Conservation (phyloP, 2,329 filamentous ascomycete genomes). For the Catunica adiposa region DNA sequence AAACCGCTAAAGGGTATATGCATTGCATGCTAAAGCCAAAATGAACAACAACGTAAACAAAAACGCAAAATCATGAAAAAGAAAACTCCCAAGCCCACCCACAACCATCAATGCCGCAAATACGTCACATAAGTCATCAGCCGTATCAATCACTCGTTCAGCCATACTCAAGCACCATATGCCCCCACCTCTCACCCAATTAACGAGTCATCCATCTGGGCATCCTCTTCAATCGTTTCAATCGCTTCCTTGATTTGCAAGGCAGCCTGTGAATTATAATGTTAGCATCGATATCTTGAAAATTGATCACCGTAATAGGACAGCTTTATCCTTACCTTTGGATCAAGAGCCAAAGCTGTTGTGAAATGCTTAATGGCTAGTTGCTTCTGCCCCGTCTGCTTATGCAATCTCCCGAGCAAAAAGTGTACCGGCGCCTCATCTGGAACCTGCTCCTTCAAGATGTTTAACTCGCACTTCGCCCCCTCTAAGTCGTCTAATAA, state of each 20-base stretch:
- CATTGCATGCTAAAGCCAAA: conserved; percentile 4
- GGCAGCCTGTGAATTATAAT: conserved; percentile 45
- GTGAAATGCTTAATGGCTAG: conserved; percentile 88
- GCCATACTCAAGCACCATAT: too few relatives aligned
- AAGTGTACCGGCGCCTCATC: conserved; percentile 96
- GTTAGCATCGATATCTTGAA: background rate
- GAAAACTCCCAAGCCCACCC: background rate
- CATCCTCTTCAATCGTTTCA: conserved; percentile 72
- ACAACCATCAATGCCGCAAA: background rate
- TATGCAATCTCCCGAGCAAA: conserved; percentile 71
- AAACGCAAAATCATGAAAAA: background rate
- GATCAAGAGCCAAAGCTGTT: conserved; percentile 85
- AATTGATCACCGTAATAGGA: background rate
- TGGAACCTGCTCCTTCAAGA: conserved; percentile 80
- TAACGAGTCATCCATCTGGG: conserved; percentile 45
- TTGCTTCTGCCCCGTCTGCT: conserved; percentile 52
- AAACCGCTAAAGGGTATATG: conserved; percentile 7
- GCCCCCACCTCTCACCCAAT: too few relatives aligned
- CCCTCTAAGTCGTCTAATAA: conserved; percentile 52
- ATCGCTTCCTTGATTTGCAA: conserved; percentile 94
- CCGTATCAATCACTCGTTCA: background rate
- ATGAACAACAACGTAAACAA: background rate
- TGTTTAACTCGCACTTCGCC: conserved; percentile 66
- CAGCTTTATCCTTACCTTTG: conserved; percentile 51
- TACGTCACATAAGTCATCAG: conserved; percentile 7